Evolutionary conservation across 2,329 filamentous ascomycete species (phyloP).

Genomic region (Apiospora arundinis): DNA sequence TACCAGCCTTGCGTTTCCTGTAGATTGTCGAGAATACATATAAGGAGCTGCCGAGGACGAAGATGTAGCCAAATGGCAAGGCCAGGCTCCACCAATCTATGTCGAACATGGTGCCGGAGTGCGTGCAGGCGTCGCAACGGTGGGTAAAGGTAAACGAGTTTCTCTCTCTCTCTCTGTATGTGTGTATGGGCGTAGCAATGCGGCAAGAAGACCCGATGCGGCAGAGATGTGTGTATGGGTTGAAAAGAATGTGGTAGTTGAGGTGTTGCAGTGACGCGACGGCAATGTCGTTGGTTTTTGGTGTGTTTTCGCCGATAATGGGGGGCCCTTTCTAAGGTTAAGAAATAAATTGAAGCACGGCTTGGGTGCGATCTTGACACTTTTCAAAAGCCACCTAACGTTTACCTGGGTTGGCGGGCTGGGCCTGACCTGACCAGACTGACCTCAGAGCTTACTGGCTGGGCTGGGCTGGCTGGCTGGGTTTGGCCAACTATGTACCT

Average conservation of each 20-base stretch:
- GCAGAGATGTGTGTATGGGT: neutral
- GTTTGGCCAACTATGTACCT: neutral
- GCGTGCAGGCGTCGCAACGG: neutral
- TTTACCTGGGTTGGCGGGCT: neutral
- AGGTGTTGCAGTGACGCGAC: neutral
- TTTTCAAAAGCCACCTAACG: conserved; percentile 25
- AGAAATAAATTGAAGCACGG: conserved; percentile 6
- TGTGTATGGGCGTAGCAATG: neutral
- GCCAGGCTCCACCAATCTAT: conserved; percentile 82
- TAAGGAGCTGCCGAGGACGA: conserved; percentile 85
- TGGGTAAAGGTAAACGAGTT: neutral
- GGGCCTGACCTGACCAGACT: no score
- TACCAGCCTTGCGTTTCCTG: conserved; percentile 87
- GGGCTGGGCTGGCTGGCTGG: neutral
- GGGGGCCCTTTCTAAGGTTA: neutral
- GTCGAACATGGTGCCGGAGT: conserved; percentile 50
- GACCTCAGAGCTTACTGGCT: neutral
- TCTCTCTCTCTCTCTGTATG: neutral
- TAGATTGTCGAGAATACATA: conserved; percentile 93
- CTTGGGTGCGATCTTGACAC: conserved; percentile 26
- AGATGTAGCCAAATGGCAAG: conserved; percentile 88
- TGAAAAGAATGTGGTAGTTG: neutral
- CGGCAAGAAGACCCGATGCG: neutral
- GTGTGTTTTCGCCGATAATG: neutral
- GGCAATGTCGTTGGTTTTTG: neutral